phyloP scores from a whole-genome alignment of 2,329 filamentous ascomycete species.

The Setomelanomma holmii region DNA sequence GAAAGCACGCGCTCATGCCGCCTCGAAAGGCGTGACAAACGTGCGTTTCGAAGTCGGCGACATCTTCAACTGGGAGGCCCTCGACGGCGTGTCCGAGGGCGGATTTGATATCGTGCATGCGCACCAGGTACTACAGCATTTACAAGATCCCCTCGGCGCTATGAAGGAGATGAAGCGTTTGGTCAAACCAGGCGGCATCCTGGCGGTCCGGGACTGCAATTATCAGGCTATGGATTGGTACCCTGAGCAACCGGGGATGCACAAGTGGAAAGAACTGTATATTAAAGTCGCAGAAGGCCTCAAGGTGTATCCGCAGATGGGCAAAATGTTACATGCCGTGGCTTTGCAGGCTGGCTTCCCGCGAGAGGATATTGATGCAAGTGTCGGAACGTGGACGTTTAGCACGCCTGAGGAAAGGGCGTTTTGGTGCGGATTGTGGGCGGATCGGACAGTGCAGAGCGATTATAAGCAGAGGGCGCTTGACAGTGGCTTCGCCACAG shows the following conservation, averaged over 20 bases:
- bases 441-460: constrained; percentile 45
- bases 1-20: constrained; percentile 48
- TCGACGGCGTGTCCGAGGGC: constrained; percentile 48
- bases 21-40: constrained; percentile 46
- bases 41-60: constrained; percentile 51
- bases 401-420: constrained; percentile 47
- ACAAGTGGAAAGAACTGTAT: constrained; percentile 46
- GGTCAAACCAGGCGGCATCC: constrained; percentile 59
- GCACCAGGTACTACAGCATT: constrained; percentile 66
- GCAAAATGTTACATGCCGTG: constrained; percentile 44
- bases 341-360: constrained; percentile 50
- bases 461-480: constrained; percentile 47
- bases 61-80: constrained; percentile 52
- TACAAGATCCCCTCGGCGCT: constrained; percentile 58
- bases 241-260: constrained; percentile 45
- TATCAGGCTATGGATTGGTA: constrained; percentile 48
- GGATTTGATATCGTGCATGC: constrained; percentile 67
- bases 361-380: constrained; percentile 48
- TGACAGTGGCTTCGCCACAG: constrained; percentile 46
- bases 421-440: constrained; percentile 52
- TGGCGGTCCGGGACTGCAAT: constrained; percentile 54
- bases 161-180: constrained; percentile 64
- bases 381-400: constrained; percentile 53
- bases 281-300: constrained; percentile 39
- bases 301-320: constrained; percentile 45